A percentile compares a stretch with the other conserved stretches of the same genome.
phyloP scores from a whole-genome alignment of 495 filamentous ascomycete genomes.

The Tetracladium setigerum region DNA sequence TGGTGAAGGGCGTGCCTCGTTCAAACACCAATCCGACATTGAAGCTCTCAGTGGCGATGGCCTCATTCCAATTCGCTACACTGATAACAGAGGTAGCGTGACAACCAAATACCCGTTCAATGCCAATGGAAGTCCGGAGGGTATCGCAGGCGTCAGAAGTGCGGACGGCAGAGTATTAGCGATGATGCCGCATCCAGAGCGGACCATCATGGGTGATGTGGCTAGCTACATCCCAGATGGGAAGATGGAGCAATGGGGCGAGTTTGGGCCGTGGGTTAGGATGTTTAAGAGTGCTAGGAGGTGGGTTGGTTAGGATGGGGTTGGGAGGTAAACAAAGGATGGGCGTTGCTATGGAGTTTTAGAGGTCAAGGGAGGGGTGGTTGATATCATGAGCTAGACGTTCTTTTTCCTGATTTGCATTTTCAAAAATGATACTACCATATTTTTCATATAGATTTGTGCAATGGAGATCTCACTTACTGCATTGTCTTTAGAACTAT shows the following conservation, averaged over 20 bases:
- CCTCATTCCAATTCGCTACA: conserved; percentile 68
- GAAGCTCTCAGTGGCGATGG: conserved; percentile 51
- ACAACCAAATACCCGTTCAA: conserved; percentile 87
- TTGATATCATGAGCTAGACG: too few species aligned
- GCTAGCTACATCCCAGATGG: conserved; percentile 64
- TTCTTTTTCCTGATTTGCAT: too few species aligned
- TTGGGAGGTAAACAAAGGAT: neutral
- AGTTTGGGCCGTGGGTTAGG: conserved; percentile 82
- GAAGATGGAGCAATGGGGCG: conserved; percentile 65
- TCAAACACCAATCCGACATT: conserved; percentile 43
- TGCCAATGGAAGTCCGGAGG: conserved; percentile 84
- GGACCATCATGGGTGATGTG: conserved; percentile 78
- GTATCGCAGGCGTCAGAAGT: conserved; percentile 76
- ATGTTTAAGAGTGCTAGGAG: conserved; percentile 73
- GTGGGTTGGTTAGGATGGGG: conserved; percentile 59
- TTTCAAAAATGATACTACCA: too few species aligned
- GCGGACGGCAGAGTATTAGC: conserved; percentile 80
- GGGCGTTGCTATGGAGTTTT: neutral
- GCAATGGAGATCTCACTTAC: too few species aligned
- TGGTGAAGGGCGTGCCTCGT: conserved; percentile 83
- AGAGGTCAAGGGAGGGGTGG: too few species aligned
- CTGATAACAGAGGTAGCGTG: conserved; percentile 67
- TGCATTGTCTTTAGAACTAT: too few species aligned
- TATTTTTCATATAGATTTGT: too few species aligned
- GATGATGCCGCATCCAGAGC: conserved; percentile 95